Evolutionary conservation across 2,329 filamentous ascomycete genomes (phyloP).

Genomic region (Sphaerulina populicola): DNA sequence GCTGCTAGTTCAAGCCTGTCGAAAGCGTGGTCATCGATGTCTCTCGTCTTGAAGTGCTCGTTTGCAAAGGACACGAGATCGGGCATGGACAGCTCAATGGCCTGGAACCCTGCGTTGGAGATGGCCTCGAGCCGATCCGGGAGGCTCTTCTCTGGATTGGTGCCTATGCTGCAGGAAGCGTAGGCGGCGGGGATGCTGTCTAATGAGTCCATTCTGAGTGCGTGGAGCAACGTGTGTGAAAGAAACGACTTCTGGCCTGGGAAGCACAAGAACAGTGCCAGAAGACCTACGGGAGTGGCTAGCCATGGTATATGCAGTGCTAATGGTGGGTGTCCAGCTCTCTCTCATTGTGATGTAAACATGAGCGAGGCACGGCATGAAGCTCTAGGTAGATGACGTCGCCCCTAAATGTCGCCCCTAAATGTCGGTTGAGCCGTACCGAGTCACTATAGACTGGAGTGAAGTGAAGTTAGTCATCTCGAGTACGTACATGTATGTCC

Average conservation of each 20-base stretch:
- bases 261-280: too few species aligned
- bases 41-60: constrained; percentile 35
- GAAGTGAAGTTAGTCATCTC: too few species aligned
- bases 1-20: constrained; percentile 49
- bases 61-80: constrained; percentile 59
- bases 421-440: not conserved
- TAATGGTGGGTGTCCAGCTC: not conserved
- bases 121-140: constrained; percentile 56
- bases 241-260: too few species aligned
- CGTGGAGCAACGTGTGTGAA: not conserved
- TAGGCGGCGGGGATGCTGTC: constrained; percentile 45
- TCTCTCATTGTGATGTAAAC: not conserved
- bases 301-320: not conserved
- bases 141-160: constrained; percentile 44
- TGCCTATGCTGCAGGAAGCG: constrained; percentile 50
- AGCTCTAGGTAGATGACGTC: not conserved
- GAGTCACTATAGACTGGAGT: too few species aligned
- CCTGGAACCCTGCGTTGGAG: constrained; percentile 56
- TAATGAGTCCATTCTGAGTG: constrained; percentile 14
- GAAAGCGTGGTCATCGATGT: constrained; percentile 53
- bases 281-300: not conserved
- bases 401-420: not conserved
- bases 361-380: not conserved
- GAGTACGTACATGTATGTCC: too few species aligned
- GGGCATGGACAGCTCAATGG: constrained; percentile 66